Conservation (phyloP, 495 filamentous ascomycete genomes). For the Podospora sp. region DNA sequence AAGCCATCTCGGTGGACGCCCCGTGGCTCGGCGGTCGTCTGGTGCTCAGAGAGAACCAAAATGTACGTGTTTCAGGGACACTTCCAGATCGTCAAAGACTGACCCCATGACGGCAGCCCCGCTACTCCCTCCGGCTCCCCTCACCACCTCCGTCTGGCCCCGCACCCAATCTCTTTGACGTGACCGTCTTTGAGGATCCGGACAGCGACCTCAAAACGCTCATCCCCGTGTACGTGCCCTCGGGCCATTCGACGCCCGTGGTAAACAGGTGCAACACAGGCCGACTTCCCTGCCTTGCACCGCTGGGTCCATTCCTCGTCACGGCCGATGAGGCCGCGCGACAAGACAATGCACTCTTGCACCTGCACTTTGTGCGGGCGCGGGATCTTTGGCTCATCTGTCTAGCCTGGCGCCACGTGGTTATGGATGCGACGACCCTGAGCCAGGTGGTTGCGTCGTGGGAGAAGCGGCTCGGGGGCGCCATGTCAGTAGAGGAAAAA, state of each 20-base stretch:
- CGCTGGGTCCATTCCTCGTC: not conserved
- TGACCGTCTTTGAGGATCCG: not conserved
- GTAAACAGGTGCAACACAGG: conserved; percentile 1
- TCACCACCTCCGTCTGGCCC: not conserved
- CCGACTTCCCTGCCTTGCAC: conserved; percentile 1
- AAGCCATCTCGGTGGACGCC: not conserved
- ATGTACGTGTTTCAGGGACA: too few relatives aligned
- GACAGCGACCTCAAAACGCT: not conserved
- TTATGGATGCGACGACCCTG: conserved; percentile 1
- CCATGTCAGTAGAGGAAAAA: not conserved
- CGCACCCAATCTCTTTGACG: not conserved
- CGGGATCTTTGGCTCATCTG: not conserved
- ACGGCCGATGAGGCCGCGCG: not conserved
- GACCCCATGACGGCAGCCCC: too few relatives aligned
- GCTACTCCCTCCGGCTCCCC: not conserved
- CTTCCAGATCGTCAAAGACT: too few relatives aligned
- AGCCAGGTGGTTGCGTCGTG: not conserved
- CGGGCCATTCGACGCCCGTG: not conserved
- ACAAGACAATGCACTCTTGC: not conserved
- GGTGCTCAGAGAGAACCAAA: not conserved
- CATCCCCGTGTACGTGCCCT: conserved; percentile 2
- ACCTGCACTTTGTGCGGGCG: not conserved
- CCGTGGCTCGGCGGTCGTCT: conserved; percentile 4
- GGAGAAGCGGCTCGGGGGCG: not conserved
- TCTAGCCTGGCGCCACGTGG: conserved; percentile 2